Percentiles rank a stretch among this genome's conserved stretches.
Evolutionary conservation across 169 alveolate genomes (phyloP).

Genomic region (Plasmodium knowlesi): DNA sequence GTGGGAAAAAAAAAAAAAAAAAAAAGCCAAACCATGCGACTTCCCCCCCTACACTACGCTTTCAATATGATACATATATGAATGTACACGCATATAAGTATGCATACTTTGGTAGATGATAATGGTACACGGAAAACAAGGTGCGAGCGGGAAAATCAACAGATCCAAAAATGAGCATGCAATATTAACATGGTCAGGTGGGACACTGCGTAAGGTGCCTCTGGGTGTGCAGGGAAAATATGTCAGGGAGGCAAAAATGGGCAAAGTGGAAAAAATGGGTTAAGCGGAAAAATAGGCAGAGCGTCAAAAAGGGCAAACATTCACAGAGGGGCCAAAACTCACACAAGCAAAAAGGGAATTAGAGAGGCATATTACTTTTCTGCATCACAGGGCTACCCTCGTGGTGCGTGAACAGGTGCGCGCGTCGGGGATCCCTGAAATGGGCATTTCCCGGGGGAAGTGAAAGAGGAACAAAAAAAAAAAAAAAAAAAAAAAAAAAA

Average conservation of each 20-base stretch:
- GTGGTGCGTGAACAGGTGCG: not conserved
- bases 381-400: not conserved
- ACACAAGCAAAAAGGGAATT: not conserved
- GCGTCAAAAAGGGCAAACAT: not conserved
- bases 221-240: slow-evolving; percentile 5
- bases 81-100: not conserved
- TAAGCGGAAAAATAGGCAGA: not conserved
- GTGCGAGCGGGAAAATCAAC: not conserved
- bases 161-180: not conserved
- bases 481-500: too few species aligned
- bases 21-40: not conserved
- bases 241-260: not conserved
- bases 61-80: not conserved
- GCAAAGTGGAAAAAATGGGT: not conserved
- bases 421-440: not conserved
- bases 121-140: not conserved
- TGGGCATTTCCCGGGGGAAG: not conserved
- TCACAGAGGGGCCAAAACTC: not conserved
- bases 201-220: not conserved
- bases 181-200: not conserved
- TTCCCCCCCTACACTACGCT: not conserved
- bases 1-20: not conserved
- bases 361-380: not conserved
- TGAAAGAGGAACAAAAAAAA: too few species aligned
- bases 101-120: not conserved